A percentile compares a stretch with the other conserved stretches of the same genome.
phyloP scores from a whole-genome alignment of 2,329 filamentous ascomycete species.

The Cryphonectria parasitica region DNA sequence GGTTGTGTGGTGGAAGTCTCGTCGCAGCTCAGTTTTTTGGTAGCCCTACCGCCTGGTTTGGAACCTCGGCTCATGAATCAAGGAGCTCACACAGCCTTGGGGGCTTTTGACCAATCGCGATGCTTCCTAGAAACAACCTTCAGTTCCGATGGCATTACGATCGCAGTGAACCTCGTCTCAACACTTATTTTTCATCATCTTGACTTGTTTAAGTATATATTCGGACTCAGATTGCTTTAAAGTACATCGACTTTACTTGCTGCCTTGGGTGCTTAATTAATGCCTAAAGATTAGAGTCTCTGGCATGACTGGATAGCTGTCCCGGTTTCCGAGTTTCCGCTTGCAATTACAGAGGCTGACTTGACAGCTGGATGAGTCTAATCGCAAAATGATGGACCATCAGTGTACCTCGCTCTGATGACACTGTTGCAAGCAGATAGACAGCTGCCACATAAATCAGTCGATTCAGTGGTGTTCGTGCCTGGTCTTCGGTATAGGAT shows the following conservation, averaged over 20 bases:
- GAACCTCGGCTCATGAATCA: slow-evolving; percentile 4
- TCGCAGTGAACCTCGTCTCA: not conserved
- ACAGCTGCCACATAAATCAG: not conserved
- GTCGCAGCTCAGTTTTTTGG: not conserved
- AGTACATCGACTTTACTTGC: not conserved
- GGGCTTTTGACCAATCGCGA: not conserved
- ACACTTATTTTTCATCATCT: not conserved
- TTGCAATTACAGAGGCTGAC: not conserved
- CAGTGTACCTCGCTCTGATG: not conserved
- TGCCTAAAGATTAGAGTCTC: not conserved
- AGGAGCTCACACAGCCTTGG: not conserved
- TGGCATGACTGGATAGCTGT: not conserved
- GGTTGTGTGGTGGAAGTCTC: not conserved
- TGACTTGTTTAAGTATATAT: not conserved
- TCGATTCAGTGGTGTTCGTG: not conserved
- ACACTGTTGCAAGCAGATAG: not conserved
- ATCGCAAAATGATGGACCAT: not conserved
- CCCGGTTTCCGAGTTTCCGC: not conserved
- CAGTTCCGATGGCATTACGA: not conserved
- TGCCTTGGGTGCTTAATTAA: not conserved
- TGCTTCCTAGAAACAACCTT: not conserved
- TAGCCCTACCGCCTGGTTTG: not conserved
- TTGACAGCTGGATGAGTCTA: not conserved
- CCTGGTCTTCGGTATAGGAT: not conserved
- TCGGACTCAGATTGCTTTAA: not conserved